These are phyloP conservation scores for Pascua sp. DNA, from an alignment of 1,284 basidiomycete species.

Conservation along the genomic window DNA sequence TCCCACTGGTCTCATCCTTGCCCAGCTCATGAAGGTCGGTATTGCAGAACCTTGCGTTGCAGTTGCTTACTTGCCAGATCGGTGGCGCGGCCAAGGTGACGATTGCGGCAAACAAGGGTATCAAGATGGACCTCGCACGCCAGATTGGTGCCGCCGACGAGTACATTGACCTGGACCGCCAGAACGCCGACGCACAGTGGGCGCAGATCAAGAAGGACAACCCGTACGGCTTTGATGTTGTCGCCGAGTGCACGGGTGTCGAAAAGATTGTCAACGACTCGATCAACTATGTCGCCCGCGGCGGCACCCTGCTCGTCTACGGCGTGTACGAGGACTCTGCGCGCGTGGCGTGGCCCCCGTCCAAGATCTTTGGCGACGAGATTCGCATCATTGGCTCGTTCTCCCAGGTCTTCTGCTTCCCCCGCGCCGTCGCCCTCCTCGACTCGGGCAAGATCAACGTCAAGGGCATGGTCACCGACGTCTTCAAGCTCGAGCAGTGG, in stretches of 20 bases:
- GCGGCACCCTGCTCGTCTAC: conserved; percentile 52
- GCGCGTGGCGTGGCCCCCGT: conserved; percentile 74
- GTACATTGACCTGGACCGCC: conserved; percentile 75
- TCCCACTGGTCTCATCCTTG: conserved; percentile 76
- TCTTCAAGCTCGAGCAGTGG: conserved; percentile 71
- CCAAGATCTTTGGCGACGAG: conserved; percentile 80
- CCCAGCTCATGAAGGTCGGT: conserved; percentile 78
- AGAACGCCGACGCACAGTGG: conserved; percentile 74
- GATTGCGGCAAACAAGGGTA: conserved; percentile 76
- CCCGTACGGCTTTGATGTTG: conserved; percentile 81
- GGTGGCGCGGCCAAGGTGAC: conserved; percentile 66
- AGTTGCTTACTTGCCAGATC: too few species aligned
- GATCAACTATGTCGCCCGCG: conserved; percentile 75
- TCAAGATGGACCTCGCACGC: conserved; percentile 78
- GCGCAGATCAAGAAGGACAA: conserved; percentile 69
- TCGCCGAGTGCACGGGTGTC: conserved; percentile 80
- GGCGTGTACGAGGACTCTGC: conserved; percentile 67
- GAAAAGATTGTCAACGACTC: conserved; percentile 73
- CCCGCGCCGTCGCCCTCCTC: conserved; percentile 79
- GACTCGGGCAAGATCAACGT: conserved; percentile 76
- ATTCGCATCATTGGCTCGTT: conserved; percentile 82
- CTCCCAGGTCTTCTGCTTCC: conserved; percentile 80
- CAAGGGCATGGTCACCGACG: conserved; percentile 76
- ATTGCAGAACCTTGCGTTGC: too few species aligned
- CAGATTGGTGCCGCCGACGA: conserved; percentile 70